Conservation (phyloP, 495 filamentous ascomycete genomes). For the Mycothermus thermophilus region DNA sequence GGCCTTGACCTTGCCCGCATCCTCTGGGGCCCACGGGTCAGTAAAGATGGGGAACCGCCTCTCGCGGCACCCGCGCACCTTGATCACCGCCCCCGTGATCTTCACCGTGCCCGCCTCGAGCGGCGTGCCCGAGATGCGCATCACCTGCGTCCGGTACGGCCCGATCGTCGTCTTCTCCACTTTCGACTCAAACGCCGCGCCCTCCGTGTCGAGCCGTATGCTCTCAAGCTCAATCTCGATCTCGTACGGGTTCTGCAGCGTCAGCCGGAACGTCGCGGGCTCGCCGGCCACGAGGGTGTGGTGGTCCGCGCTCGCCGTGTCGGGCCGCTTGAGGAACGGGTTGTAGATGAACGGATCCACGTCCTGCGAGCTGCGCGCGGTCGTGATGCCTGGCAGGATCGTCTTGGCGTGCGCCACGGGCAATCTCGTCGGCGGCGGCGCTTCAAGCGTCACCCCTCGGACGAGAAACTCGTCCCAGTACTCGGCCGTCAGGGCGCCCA, state of each 20-base stretch:
- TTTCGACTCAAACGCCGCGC: slow-evolving; percentile 51
- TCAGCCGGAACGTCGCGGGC: slow-evolving; percentile 58
- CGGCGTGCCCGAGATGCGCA: slow-evolving; percentile 58
- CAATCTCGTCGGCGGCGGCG: slow-evolving; percentile 31
- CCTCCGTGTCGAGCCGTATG: slow-evolving; percentile 58
- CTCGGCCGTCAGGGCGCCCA: slow-evolving; percentile 54
- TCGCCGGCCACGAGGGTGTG: slow-evolving; percentile 64
- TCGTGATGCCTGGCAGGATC: slow-evolving; percentile 51
- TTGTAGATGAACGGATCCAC: slow-evolving; percentile 89
- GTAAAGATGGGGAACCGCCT: slow-evolving; percentile 72
- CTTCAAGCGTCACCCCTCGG: slow-evolving; percentile 57
- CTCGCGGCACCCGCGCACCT: slow-evolving; percentile 66
- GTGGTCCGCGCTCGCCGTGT: slow-evolving; percentile 41
- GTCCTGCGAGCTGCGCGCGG: slow-evolving; percentile 37
- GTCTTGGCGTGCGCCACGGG: slow-evolving; percentile 59
- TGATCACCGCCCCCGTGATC: slow-evolving; percentile 66
- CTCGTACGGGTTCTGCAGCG: slow-evolving; percentile 86
- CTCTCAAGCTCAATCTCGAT: slow-evolving; percentile 81
- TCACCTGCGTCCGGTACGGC: slow-evolving; percentile 64
- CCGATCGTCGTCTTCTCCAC: slow-evolving; percentile 54
- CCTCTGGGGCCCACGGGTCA: slow-evolving; percentile 57
- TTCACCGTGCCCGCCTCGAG: slow-evolving; percentile 49
- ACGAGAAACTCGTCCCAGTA: slow-evolving; percentile 97
- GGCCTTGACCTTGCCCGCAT: slow-evolving; percentile 58
- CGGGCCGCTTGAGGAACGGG: slow-evolving; percentile 60